Percentiles rank a stretch among this genome's conserved stretches.
phyloP scores from a whole-genome alignment of 1,284 basidiomycete species.

The Microbotryum violaceum region DNA sequence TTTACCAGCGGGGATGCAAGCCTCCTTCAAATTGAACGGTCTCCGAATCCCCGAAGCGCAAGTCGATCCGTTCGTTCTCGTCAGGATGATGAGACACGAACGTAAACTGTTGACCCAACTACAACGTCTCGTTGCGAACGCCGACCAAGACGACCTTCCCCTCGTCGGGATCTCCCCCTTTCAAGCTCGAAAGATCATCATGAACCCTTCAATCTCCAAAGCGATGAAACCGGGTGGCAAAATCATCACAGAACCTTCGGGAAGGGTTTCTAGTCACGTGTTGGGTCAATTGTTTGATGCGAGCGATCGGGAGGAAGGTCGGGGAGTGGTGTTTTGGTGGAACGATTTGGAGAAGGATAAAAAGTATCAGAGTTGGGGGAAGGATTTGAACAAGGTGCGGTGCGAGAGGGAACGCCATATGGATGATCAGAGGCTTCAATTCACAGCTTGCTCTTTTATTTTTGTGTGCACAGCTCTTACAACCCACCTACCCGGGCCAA shows the following conservation, averaged over 20 bases:
- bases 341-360: conserved; percentile 82
- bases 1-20: neutral
- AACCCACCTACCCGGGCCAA: conserved; percentile 64
- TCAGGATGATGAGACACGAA: conserved; percentile 66
- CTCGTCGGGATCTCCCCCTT: conserved; percentile 53
- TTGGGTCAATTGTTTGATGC: conserved; percentile 76
- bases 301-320: conserved; percentile 73
- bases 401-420: conserved; percentile 1
- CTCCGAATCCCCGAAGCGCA: conserved; percentile 54
- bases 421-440: no score
- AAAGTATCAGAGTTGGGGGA: conserved; percentile 44
- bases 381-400: conserved; percentile 12
- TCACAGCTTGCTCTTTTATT: neutral
- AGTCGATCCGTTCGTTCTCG: conserved; percentile 61
- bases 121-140: conserved; percentile 47
- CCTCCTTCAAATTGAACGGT: conserved; percentile 75
- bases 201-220: neutral
- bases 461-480: conserved; percentile 52
- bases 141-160: no score
- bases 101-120: conserved; percentile 49
- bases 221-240: conserved; percentile 13
- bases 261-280: conserved; percentile 45
- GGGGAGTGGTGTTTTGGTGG: conserved; percentile 67
- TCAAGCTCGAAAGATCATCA: conserved; percentile 63
- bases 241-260: neutral